phyloP scores from a whole-genome alignment of 2,329 filamentous ascomycete genomes.

The Trichoderma afroharzianum region DNA sequence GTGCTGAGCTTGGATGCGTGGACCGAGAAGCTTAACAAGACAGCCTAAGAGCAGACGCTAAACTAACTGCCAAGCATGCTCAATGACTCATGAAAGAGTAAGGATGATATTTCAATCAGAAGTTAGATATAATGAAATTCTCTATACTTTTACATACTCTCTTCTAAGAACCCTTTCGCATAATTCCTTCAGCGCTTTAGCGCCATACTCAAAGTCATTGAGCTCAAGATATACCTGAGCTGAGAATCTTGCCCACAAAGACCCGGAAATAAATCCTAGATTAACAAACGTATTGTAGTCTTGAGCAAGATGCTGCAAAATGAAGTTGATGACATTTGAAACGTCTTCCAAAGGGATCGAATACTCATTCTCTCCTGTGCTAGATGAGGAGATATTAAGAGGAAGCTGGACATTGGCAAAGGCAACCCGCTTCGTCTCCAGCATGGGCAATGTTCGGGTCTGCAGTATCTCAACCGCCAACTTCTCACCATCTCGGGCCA shows the following conservation, averaged over 20 bases:
- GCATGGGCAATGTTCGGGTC: neutral
- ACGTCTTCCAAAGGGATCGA: neutral
- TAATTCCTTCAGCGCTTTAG: neutral
- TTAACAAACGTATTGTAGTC: slow-evolving; percentile 5
- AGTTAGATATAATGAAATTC: neutral
- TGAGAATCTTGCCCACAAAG: slow-evolving; percentile 2
- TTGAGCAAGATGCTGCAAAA: neutral
- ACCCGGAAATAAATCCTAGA: neutral
- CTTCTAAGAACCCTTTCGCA: neutral
- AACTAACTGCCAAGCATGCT: neutral
- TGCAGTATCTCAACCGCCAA: neutral
- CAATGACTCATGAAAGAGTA: neutral
- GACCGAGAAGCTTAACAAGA: neutral
- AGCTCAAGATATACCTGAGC: slow-evolving; percentile 9
- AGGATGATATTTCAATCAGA: no score
- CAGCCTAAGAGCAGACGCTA: neutral
- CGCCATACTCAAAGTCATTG: neutral
- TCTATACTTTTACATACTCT: neutral
- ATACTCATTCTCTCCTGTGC: neutral
- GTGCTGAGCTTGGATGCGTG: neutral
- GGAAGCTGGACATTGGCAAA: slow-evolving; percentile 11
- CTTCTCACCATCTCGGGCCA: slow-evolving; percentile 1
- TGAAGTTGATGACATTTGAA: neutral
- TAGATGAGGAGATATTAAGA: neutral
- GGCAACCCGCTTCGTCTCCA: neutral